Evolutionary conservation across 2,329 filamentous ascomycete species (phyloP), one percentile per base, ranked within the genome.

Genomic region (Fulvia fulva): DNA sequence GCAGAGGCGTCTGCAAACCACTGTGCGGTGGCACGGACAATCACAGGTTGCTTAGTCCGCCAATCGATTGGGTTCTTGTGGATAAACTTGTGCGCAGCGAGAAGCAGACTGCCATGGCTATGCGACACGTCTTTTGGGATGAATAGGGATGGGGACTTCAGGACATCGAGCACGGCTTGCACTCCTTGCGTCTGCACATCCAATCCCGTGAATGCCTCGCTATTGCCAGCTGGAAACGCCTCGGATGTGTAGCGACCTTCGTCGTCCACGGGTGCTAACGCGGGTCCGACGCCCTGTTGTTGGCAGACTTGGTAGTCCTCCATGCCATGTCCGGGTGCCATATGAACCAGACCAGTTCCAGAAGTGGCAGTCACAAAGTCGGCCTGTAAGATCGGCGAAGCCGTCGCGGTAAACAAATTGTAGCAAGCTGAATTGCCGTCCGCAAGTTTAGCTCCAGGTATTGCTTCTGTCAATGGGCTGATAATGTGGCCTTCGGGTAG

Each of bases 21-120:
- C 75, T 99, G 94, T 37, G 92, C 90, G 0, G 95, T 99, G 3
- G 94, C 93, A 64, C 94, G 81, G 32, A 95, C 85, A 59, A 99
- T 91, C 51, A 99, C 87, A 1, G 94, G 94, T 65, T 89, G 82
- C 75, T 97, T 99, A 0, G 93, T 96, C 55, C 94, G 84, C 94
- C 94, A 99, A 75, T 99, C 94, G 66, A 97, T 96, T 0, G 94
- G 94, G 71, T 97, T 97, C 74, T 96, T 97, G 79, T 99, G 94
- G 53, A 81, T 81, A 71, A 93, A 88, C 57, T 80, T 80, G 65
- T 95, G 88, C 3, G 82, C 83, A 41, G 82, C 81, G 43, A 97
- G 76, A 3, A 97, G 82, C n/a, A 78, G 71, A 21, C 55, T 57
- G 70, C 71, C 60, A 30, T 46, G 28, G 3, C 19, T 26, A 9